These are phyloP conservation scores for Sugiyamaella pinicola DNA, from an alignment of 1,139 yeast species.

Conservation along the genomic window DNA sequence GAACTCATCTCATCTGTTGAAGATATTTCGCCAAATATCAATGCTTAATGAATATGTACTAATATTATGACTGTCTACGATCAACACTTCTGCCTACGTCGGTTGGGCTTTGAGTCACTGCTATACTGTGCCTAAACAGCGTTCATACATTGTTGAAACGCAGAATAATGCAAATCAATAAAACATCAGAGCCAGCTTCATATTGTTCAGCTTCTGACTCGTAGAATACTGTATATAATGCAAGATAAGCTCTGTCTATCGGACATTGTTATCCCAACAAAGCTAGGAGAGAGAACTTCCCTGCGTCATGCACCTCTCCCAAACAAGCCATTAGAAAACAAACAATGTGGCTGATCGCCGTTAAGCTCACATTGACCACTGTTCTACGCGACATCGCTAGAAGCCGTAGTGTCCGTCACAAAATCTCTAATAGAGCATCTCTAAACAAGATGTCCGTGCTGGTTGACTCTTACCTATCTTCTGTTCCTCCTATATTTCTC, in stretches of 20 bases:
- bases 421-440: too few species aligned
- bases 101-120: neutral
- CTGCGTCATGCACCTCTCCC: constrained; percentile 2
- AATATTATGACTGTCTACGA: constrained; percentile 2
- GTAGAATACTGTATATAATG: neutral
- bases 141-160: too few species aligned
- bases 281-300: neutral
- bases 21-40: constrained; percentile 17
- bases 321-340: neutral
- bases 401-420: too few species aligned
- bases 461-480: too few species aligned
- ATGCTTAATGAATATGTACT: constrained; percentile 19
- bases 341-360: neutral
- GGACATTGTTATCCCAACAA: neutral
- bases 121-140: too few species aligned
- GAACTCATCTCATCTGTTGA: constrained; percentile 19
- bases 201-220: too few species aligned
- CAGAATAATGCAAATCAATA: too few species aligned
- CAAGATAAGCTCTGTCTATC: neutral
- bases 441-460: too few species aligned
- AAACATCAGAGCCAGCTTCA: too few species aligned
- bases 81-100: neutral
- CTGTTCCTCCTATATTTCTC: too few species aligned
- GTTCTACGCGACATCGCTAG: too few species aligned
- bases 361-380: too few species aligned